These are phyloP conservation scores for Physcomitrium patens DNA, from an alignment of 225 moss, liverwort and hornwort genomes.

Conservation along the genomic window DNA sequence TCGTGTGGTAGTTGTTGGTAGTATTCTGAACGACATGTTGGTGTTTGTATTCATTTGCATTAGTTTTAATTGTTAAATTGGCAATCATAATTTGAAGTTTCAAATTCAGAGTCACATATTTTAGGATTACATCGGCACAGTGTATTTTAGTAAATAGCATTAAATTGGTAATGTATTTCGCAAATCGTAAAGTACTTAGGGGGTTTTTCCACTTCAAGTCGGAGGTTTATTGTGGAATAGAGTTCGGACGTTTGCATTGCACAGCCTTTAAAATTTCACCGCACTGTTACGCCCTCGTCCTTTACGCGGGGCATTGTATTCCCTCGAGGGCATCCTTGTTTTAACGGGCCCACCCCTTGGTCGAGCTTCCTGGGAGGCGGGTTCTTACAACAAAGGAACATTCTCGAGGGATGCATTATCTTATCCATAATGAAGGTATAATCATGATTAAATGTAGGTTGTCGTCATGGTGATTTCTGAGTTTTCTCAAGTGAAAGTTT, in stretches of 20 bases:
- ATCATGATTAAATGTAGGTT: slow-evolving; percentile 15
- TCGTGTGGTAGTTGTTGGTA: slow-evolving; percentile 14
- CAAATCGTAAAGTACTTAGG: neutral
- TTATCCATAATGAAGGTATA: neutral
- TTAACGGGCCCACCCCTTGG: too few relatives aligned
- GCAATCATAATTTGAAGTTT: neutral
- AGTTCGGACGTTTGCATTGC: too few relatives aligned
- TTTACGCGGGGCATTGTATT: too few relatives aligned
- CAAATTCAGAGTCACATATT: neutral
- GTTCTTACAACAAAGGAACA: too few relatives aligned
- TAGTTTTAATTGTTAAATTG: neutral
- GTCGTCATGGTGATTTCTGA: neutral
- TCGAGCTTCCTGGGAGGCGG: too few relatives aligned
- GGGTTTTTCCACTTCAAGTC: too few relatives aligned
- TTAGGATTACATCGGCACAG: neutral
- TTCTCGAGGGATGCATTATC: too few relatives aligned
- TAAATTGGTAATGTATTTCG: neutral
- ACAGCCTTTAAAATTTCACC: too few relatives aligned
- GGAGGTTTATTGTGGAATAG: too few relatives aligned
- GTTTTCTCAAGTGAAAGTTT: slow-evolving; percentile 9
- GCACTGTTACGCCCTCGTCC: too few relatives aligned
- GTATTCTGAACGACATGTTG: neutral
- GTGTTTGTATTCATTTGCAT: slow-evolving; percentile 15
- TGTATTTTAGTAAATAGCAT: neutral
- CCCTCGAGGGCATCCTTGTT: too few relatives aligned